Percentiles rank a stretch among this genome's conserved stretches.
Conservation (phyloP, 176 grass and related monocot species). For the Leersia perrieri region DNA sequence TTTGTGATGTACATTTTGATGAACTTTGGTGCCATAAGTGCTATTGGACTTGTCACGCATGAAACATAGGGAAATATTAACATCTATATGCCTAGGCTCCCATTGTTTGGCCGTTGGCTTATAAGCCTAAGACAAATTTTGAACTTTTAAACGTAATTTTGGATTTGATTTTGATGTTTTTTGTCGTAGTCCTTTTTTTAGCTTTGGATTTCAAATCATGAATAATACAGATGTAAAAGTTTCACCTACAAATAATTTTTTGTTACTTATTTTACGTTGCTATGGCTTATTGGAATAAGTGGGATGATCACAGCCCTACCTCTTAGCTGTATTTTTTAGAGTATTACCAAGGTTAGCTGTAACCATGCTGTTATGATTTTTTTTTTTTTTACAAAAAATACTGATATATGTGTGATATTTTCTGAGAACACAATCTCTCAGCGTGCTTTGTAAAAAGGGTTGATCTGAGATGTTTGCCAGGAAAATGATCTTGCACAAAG, state of each 20-base stretch:
- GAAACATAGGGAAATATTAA: background rate
- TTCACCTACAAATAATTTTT: too few relatives aligned
- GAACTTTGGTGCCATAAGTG: background rate
- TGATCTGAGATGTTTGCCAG: background rate
- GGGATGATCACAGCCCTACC: too few relatives aligned
- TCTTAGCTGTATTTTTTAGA: background rate
- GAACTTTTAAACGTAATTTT: too few relatives aligned
- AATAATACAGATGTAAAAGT: too few relatives aligned
- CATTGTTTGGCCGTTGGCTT: too few relatives aligned
- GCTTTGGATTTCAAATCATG: too few relatives aligned
- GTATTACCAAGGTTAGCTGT: background rate
- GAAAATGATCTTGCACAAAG: slow-evolving; percentile 13
- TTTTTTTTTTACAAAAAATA: background rate
- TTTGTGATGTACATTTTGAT: background rate
- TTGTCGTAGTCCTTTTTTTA: too few relatives aligned
- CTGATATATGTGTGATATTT: background rate
- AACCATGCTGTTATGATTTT: background rate
- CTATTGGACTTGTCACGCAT: background rate
- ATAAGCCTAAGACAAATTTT: too few relatives aligned
- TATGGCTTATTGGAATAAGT: too few relatives aligned
- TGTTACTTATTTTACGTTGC: too few relatives aligned
- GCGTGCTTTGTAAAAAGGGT: slow-evolving; percentile 7
- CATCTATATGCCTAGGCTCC: background rate
- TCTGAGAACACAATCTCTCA: background rate
- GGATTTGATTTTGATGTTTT: too few relatives aligned